phyloP scores from a whole-genome alignment of 495 filamentous ascomycete genomes.

The Hypomontagnella submonticulosa region DNA sequence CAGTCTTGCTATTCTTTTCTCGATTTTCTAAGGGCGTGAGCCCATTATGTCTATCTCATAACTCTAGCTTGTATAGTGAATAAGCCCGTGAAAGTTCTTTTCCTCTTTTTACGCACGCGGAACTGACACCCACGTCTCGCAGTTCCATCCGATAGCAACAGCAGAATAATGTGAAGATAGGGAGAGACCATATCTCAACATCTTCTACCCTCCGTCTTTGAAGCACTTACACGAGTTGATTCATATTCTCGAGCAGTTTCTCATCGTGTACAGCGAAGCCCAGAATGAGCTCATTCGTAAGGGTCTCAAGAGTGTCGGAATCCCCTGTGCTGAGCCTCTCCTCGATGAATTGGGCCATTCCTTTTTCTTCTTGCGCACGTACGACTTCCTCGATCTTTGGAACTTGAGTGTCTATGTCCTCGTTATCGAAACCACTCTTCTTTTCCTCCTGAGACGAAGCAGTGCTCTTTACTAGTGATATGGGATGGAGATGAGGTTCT shows the following conservation, averaged over 20 bases:
- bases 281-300: constrained; percentile 38
- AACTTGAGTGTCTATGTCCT: constrained; percentile 1
- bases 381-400: constrained; percentile 28
- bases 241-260: constrained; percentile 23
- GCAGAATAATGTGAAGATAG: too few relatives aligned
- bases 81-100: too few relatives aligned
- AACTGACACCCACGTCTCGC: too few relatives aligned
- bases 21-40: too few relatives aligned
- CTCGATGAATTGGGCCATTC: constrained; percentile 37
- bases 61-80: too few relatives aligned
- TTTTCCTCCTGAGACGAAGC: background rate
- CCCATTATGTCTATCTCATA: too few relatives aligned
- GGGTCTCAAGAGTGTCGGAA: constrained; percentile 15
- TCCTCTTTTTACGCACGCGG: too few relatives aligned
- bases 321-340: constrained; percentile 27
- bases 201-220: background rate
- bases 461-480: background rate
- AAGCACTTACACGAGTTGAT: constrained; percentile 16
- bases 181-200: too few relatives aligned
- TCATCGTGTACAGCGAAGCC: constrained; percentile 27
- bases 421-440: background rate
- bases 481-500: background rate
- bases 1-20: too few relatives aligned
- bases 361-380: constrained; percentile 17
- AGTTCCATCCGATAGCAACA: too few relatives aligned